Evolutionary conservation across 73 alveolate genomes (phyloP).

Genomic region (Paramecium octaurelia): DNA sequence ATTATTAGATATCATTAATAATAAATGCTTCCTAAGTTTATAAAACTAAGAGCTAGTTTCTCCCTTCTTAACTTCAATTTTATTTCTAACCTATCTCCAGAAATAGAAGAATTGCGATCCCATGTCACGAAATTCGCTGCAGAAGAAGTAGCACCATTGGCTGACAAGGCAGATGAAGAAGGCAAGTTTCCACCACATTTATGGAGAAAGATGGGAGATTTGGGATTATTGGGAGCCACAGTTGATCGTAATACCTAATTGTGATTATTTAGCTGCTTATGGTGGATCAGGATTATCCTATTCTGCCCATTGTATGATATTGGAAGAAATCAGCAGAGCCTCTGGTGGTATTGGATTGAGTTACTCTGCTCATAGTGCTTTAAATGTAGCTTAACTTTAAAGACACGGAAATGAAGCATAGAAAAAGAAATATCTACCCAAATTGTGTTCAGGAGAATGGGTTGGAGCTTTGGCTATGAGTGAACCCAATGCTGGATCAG

Average conservation of each 20-base stretch:
- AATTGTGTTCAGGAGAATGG: constrained; percentile 84
- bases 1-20: not conserved
- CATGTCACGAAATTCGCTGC: constrained; percentile 51
- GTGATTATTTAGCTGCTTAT: constrained; percentile 46
- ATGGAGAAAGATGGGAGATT: constrained; percentile 87
- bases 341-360: constrained; percentile 88
- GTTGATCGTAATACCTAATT: constrained; percentile 57
- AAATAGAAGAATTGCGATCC: constrained; percentile 25
- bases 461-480: constrained; percentile 94
- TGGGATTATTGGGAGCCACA: constrained; percentile 88
- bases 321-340: constrained; percentile 86
- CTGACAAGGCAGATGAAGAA: constrained; percentile 79
- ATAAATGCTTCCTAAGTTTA: not conserved
- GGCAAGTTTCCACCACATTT: constrained; percentile 73
- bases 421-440: constrained; percentile 77
- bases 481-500: constrained; percentile 92
- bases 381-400: constrained; percentile 78
- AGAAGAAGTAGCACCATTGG: constrained; percentile 79
- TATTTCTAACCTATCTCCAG: not conserved
- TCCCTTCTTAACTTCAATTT: not conserved
- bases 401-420: constrained; percentile 78
- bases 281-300: constrained; percentile 88
- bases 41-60: not conserved
- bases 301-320: constrained; percentile 80
- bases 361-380: constrained; percentile 88